These are phyloP conservation scores for Hypholoma fasciculare DNA, from an alignment of 768 basidiomycete species.

Conservation along the genomic window DNA sequence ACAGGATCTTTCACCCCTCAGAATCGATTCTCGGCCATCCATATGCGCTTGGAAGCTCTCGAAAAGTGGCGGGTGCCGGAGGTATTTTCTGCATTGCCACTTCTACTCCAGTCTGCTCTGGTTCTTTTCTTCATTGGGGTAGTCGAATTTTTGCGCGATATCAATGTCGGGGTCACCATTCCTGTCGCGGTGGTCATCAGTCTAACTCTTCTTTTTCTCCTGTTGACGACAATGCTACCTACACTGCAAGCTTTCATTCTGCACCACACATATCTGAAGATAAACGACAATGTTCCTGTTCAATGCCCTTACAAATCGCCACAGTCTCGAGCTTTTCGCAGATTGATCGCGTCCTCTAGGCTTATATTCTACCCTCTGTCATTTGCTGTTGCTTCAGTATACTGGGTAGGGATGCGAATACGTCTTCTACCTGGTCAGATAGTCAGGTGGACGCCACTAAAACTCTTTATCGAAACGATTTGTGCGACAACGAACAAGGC, in stretches of 20 bases:
- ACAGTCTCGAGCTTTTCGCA: slow-evolving; percentile 13
- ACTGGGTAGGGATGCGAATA: neutral
- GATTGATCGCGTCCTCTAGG: slow-evolving; percentile 1
- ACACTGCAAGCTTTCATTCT: slow-evolving; percentile 11
- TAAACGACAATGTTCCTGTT: slow-evolving; percentile 2
- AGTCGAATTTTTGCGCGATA: slow-evolving; percentile 13
- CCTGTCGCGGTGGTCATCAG: slow-evolving; percentile 10
- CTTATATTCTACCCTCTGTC: neutral
- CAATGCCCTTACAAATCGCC: slow-evolving; percentile 19
- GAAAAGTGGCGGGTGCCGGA: slow-evolving; percentile 15
- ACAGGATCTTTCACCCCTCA: slow-evolving; percentile 6
- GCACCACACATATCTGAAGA: neutral
- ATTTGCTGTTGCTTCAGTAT: neutral
- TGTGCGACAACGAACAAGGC: too few relatives aligned
- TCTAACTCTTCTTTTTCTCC: slow-evolving; percentile 7
- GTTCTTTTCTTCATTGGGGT: slow-evolving; percentile 17
- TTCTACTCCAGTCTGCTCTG: slow-evolving; percentile 12
- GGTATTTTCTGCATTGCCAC: slow-evolving; percentile 14
- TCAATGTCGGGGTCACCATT: slow-evolving; percentile 7
- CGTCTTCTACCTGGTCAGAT: neutral
- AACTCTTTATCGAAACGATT: neutral
- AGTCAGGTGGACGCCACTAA: neutral
- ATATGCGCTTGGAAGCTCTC: slow-evolving; percentile 16
- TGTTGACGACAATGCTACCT: slow-evolving; percentile 14
- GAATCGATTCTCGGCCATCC: slow-evolving; percentile 4